Conservation (phyloP, 2,329 filamentous ascomycete genomes). For the Pseudopithomyces chartarum region DNA sequence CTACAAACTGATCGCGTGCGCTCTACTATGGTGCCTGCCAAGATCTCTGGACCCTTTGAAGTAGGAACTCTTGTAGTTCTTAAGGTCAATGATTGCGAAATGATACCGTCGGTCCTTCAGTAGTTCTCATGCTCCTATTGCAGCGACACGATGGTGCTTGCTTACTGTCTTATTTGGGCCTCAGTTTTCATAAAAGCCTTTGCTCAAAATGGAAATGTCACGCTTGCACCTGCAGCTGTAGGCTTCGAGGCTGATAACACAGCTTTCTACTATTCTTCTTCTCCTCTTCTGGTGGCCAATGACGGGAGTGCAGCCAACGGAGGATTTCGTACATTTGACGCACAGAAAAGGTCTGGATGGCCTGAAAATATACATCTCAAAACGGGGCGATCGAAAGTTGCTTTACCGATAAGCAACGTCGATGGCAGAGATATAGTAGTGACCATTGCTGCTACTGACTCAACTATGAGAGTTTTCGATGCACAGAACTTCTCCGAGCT, state of each 20-base stretch:
- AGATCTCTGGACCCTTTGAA: not conserved
- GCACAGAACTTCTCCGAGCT: constrained; percentile 19
- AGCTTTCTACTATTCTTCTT: constrained; percentile 27
- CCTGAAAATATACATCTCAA: constrained; percentile 22
- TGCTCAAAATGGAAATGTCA: constrained; percentile 25
- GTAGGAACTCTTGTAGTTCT: not conserved
- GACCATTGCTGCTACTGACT: constrained; percentile 36
- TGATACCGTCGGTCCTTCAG: not conserved
- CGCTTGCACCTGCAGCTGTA: constrained; percentile 24
- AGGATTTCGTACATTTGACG: constrained; percentile 28
- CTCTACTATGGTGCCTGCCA: not conserved
- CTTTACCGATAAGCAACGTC: constrained; percentile 27
- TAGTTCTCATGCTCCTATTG: not conserved
- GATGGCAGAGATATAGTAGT: constrained; percentile 29
- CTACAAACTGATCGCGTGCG: not conserved
- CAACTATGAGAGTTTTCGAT: constrained; percentile 32
- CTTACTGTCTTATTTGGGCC: constrained; percentile 12
- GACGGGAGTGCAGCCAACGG: constrained; percentile 37
- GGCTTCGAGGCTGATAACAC: constrained; percentile 36
- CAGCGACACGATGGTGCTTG: constrained; percentile 5
- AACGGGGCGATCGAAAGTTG: constrained; percentile 36
- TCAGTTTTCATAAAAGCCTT: constrained; percentile 4
- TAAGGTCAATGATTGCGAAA: not conserved
- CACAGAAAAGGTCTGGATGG: constrained; percentile 12
- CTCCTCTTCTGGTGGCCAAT: constrained; percentile 29